Percentiles rank a stretch among this genome's conserved stretches.
phyloP scores from a whole-genome alignment of 108 stramenopile species.

The Hondaea fermentalgiana region DNA sequence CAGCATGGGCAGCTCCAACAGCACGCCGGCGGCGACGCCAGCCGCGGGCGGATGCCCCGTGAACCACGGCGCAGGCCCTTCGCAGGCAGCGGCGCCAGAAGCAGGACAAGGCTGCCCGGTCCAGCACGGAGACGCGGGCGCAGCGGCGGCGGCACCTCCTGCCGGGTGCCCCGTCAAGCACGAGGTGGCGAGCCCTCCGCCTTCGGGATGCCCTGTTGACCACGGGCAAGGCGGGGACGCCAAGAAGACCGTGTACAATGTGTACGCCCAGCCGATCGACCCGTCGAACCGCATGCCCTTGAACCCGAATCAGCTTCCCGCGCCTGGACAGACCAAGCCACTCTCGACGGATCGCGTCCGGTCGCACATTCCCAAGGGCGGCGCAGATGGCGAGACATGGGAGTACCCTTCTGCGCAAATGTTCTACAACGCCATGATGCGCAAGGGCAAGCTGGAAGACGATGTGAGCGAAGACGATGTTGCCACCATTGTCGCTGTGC shows the following conservation, averaged over 20 bases:
- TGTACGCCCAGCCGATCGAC: conserved; percentile 91
- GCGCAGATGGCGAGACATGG: conserved; percentile 62
- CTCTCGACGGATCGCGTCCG: conserved; percentile 73
- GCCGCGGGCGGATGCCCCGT: not conserved
- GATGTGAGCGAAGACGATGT: conserved; percentile 69
- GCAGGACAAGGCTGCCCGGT: not conserved
- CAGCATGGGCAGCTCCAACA: not conserved
- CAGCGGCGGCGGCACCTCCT: not conserved
- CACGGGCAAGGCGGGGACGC: not conserved
- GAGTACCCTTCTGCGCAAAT: conserved; percentile 91
- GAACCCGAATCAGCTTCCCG: conserved; percentile 31
- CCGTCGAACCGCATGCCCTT: conserved; percentile 90
- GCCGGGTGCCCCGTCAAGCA: conserved; percentile 2
- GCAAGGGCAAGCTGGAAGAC: conserved; percentile 80
- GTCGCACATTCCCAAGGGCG: conserved; percentile 79
- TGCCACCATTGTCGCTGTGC: conserved; percentile 82
- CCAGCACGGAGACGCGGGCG: not conserved
- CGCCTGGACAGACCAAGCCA: conserved; percentile 39
- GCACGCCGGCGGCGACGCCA: not conserved
- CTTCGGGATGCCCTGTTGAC: not conserved
- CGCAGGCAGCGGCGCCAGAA: not conserved
- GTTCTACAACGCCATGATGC: conserved; percentile 93
- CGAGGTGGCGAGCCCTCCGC: not conserved
- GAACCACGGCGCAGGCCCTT: not conserved
- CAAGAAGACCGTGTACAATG: conserved; percentile 66